phyloP scores from a whole-genome alignment of 257 asterid species.

The Coffea eugenioides region DNA sequence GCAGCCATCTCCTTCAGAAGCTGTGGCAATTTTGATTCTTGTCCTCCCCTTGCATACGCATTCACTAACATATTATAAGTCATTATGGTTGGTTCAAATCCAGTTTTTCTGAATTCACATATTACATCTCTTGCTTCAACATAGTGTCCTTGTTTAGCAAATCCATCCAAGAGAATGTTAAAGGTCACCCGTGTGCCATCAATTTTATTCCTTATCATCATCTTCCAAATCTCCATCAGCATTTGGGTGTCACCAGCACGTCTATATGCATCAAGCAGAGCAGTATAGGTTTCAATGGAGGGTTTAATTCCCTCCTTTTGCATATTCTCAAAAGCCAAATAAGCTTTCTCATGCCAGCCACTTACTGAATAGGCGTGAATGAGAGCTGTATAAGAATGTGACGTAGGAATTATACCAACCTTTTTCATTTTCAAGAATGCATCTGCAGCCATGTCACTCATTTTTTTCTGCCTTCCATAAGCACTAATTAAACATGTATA shows the following conservation, averaged over 20 bases:
- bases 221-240: slow-evolving; percentile 79
- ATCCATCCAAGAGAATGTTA: slow-evolving; percentile 82
- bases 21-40: slow-evolving; percentile 79
- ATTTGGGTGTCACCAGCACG: slow-evolving; percentile 85
- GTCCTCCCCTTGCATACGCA: slow-evolving; percentile 90
- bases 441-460: slow-evolving; percentile 85
- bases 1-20: slow-evolving; percentile 90
- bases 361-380: slow-evolving; percentile 74
- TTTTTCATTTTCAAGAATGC: slow-evolving; percentile 85
- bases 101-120: slow-evolving; percentile 77
- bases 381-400: slow-evolving; percentile 90
- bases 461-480: slow-evolving; percentile 76
- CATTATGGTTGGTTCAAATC: slow-evolving; percentile 79
- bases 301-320: slow-evolving; percentile 67
- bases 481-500: slow-evolving; percentile 89
- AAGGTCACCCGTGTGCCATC: slow-evolving; percentile 76
- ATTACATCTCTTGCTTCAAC: slow-evolving; percentile 80
- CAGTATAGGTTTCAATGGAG: slow-evolving; percentile 80
- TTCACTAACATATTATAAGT: slow-evolving; percentile 91
- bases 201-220: slow-evolving; percentile 62
- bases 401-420: slow-evolving; percentile 72
- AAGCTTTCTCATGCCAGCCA: slow-evolving; percentile 90
- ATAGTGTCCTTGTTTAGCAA: slow-evolving; percentile 80
- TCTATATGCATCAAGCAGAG: slow-evolving; percentile 77
- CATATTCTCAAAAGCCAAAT: slow-evolving; percentile 66